Evolutionary conservation across 2,329 filamentous ascomycete genomes (phyloP).

Genomic region (Diplodia scrobiculata): DNA sequence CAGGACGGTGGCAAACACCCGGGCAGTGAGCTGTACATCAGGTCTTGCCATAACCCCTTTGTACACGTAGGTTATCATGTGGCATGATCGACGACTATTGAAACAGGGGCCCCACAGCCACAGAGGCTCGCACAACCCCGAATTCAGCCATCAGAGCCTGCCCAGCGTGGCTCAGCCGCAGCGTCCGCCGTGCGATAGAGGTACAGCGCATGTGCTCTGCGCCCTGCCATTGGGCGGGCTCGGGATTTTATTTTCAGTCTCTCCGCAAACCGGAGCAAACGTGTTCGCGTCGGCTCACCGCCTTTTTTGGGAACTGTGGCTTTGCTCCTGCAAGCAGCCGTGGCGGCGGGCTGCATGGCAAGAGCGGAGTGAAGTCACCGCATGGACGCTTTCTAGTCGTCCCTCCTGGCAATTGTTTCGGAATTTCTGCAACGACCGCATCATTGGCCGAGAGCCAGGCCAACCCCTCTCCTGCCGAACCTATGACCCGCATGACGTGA

Average conservation of each 20-base stretch:
- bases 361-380: slow-evolving; percentile 1
- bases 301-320: background rate
- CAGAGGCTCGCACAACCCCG: background rate
- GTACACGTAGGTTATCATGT: slow-evolving; percentile 25
- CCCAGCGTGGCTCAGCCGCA: background rate
- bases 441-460: background rate
- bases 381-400: slow-evolving; percentile 15
- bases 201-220: background rate
- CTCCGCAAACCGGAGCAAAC: slow-evolving; percentile 3
- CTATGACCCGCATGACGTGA: background rate
- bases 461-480: background rate
- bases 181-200: background rate
- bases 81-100: slow-evolving; percentile 25
- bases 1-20: background rate
- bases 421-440: background rate
- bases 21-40: slow-evolving; percentile 16
- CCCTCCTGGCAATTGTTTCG: slow-evolving; percentile 14
- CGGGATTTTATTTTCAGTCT: background rate
- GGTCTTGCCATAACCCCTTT: slow-evolving; percentile 11
- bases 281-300: slow-evolving; percentile 18
- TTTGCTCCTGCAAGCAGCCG: slow-evolving; percentile 18
- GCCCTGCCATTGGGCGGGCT: background rate
- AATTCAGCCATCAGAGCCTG: background rate
- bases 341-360: background rate
- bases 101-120: slow-evolving; percentile 12